Conservation (phyloP, 164 flowering plant species). For the Saururus chinensis region DNA sequence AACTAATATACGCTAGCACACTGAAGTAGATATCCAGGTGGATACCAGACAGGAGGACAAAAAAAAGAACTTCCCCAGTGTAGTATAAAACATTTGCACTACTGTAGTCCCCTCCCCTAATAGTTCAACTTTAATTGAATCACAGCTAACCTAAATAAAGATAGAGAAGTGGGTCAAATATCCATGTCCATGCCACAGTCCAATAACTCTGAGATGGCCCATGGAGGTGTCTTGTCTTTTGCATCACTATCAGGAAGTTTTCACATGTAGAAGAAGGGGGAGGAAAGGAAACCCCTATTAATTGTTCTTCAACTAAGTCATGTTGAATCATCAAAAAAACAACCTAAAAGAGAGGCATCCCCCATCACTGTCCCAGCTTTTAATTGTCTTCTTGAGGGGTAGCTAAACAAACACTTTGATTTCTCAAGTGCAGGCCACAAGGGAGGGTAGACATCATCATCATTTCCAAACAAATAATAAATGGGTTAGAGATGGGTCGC, state of each 20-base stretch:
- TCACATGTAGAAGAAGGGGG: not conserved
- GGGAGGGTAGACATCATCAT: not conserved
- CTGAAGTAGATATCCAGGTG: no score
- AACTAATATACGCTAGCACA: no score
- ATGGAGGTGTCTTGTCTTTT: not conserved
- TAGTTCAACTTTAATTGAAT: no score
- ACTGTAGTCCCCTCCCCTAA: no score
- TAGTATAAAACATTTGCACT: not conserved
- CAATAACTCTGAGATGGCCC: not conserved
- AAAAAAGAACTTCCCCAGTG: no score
- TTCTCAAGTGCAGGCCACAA: not conserved
- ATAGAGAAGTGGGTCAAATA: no score
- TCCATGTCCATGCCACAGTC: not conserved
- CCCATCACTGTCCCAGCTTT: not conserved
- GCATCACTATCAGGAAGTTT: no score
- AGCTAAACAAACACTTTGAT: not conserved
- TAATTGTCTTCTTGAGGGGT: not conserved
- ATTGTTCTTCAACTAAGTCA: not conserved
- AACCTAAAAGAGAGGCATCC: not conserved
- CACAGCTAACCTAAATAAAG: no score
- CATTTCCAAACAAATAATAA: not conserved
- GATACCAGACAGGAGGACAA: no score
- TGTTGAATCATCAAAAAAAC: not conserved
- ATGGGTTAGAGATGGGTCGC: constrained; percentile 1
- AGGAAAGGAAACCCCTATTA: not conserved